phyloP scores from a whole-genome alignment of 768 basidiomycete species.

The Cystoderma amianthinum region DNA sequence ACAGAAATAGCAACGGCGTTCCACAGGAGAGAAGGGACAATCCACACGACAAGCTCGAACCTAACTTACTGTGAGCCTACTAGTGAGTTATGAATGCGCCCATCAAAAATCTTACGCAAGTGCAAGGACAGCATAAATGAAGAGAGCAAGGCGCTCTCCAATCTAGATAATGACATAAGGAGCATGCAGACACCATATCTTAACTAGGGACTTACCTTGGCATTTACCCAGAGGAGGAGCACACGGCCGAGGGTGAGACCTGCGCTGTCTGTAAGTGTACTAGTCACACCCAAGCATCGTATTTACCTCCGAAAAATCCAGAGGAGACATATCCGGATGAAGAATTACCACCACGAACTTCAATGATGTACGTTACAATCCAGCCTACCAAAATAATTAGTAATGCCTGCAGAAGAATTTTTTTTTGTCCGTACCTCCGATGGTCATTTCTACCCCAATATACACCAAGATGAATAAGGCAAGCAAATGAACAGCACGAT shows the following conservation, averaged over 20 bases:
- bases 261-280: neutral
- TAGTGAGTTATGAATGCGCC: neutral
- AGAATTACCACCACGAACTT: conserved; percentile 27
- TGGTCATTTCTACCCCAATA: conserved; percentile 62
- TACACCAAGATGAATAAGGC: conserved; percentile 62
- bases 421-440: conserved; percentile 35
- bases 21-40: conserved; percentile 34
- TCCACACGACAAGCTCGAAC: conserved; percentile 64
- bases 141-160: conserved; percentile 47
- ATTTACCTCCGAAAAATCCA: conserved; percentile 17
- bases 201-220: conserved; percentile 23
- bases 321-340: too few relatives aligned
- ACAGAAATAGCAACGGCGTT: conserved; percentile 40
- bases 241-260: conserved; percentile 55
- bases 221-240: conserved; percentile 49
- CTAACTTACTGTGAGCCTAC: conserved; percentile 17
- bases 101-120: conserved; percentile 33
- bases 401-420: too few relatives aligned
- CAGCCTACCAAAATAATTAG: too few relatives aligned
- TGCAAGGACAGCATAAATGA: conserved; percentile 42
- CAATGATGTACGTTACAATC: conserved; percentile 56
- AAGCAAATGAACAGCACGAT: conserved; percentile 51
- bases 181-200: neutral
- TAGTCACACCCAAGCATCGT: conserved; percentile 14
- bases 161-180: conserved; percentile 24